Evolutionary conservation across 306 rosid genomes (phyloP).

Genomic region (Quercus bicolor): DNA sequence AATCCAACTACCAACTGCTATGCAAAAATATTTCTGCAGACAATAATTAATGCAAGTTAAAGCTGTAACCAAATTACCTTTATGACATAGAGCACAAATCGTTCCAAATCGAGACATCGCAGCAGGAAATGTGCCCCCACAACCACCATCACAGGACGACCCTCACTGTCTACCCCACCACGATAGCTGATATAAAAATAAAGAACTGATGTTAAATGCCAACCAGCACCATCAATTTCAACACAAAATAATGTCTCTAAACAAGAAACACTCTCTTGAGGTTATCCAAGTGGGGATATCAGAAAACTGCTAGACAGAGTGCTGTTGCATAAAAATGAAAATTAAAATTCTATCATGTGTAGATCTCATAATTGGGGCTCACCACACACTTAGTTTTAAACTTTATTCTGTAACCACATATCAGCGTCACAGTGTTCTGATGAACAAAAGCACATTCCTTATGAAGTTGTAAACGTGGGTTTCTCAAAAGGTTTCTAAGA

Average conservation of each 20-base stretch:
- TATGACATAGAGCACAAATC: conserved; percentile 73
- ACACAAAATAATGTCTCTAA: conserved; percentile 1
- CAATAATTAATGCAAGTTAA: conserved; percentile 15
- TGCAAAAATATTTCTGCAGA: neutral
- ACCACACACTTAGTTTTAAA: neutral
- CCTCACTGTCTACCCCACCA: conserved; percentile 96
- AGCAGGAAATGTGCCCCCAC: conserved; percentile 97
- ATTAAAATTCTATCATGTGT: neutral
- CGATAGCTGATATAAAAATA: conserved; percentile 69
- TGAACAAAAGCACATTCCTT: neutral
- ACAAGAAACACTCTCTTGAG: neutral
- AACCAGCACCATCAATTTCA: neutral
- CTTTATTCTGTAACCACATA: neutral
- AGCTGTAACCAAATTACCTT: conserved; percentile 56
- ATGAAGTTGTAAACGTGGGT: neutral
- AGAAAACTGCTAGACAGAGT: neutral
- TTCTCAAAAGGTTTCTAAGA: neutral
- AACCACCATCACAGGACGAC: conserved; percentile 92
- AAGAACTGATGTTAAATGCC: conserved; percentile 13
- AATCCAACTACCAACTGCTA: neutral
- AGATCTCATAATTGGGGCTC: neutral
- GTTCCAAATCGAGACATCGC: conserved; percentile 93
- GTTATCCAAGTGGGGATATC: neutral
- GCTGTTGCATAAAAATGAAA: neutral
- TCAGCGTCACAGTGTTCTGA: neutral